Base-by-base conservation (phyloP, 2,329 filamentous ascomycete genomes). In the Penicillium freii region DNA sequence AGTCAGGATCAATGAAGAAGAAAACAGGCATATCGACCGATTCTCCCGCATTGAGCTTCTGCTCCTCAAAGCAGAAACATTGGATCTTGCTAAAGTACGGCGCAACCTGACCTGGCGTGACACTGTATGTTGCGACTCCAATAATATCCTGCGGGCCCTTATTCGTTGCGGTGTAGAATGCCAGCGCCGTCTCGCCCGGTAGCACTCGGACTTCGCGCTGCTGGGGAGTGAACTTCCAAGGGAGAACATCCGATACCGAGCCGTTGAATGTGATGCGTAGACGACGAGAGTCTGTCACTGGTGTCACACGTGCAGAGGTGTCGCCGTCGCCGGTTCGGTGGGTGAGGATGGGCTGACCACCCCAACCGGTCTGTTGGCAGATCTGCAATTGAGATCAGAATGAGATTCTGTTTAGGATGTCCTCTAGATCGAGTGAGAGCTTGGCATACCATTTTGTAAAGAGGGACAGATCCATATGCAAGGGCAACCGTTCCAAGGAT, bases 1-100 rank as follows among this genome's bases (percentile, higher is more conserved):
- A 88, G 71, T 97, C 94, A 0, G 94, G 94, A 71, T 99, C 94
- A 64, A 99, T 89, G 76, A 97, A 99, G 78, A 99, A 99, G 77
- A 99, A 99, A 0, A 99, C 95, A 0, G 94, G 95, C 95, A 99
- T 99, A 75, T 99, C 94, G 53, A 99, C 94, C 44, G 92, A 94
- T 82, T 99, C 95, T 44, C 93, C 92, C 6, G 92, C 92, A 72
- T 94, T 93, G 64, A 99, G 77, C 60, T 95, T 84, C 82, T 99
- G 94, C 74, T 92, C 93, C 79, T 99, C 94, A 69, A 99, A 99
- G 76, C 94, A 99, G 77, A 99, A 99, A 72, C 94, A 99, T 77
- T 99, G 94, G 45, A 99, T 99, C 83, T 99, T 99, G 84, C 90
- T 95, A 73, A 99, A 99, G 75, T 99, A 99, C 1, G 91, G 92